Conservation (phyloP, 2,329 filamentous ascomycete genomes). For the Eurotiales sp. region DNA sequence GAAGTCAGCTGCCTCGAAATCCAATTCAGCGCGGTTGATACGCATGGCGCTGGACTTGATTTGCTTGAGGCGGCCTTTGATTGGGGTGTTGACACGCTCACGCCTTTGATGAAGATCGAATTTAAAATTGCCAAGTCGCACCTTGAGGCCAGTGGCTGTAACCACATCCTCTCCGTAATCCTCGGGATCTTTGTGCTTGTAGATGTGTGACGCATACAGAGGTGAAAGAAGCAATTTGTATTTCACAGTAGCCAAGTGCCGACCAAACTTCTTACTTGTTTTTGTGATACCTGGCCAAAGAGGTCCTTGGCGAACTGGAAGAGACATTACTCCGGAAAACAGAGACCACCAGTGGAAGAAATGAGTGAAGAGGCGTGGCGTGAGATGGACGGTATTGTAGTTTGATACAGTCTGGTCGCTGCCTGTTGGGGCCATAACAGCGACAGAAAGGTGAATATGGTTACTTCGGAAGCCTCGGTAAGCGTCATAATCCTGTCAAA, state of each 20-base stretch:
- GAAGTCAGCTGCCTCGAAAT: slow-evolving; percentile 86
- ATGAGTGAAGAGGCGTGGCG: slow-evolving; percentile 94
- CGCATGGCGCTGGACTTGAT: slow-evolving; percentile 88
- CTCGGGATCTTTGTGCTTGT: slow-evolving; percentile 95
- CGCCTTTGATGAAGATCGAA: slow-evolving; percentile 91
- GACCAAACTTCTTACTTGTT: slow-evolving; percentile 96
- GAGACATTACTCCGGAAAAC: slow-evolving; percentile 89
- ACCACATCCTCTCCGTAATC: slow-evolving; percentile 75
- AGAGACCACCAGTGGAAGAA: slow-evolving; percentile 98
- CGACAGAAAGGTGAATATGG: slow-evolving; percentile 92
- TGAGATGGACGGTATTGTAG: slow-evolving; percentile 95
- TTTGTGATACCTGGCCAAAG: slow-evolving; percentile 92
- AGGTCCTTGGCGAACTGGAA: slow-evolving; percentile 86
- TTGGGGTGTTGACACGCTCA: slow-evolving; percentile 82
- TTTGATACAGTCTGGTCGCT: slow-evolving; percentile 79
- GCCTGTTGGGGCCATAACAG: slow-evolving; percentile 79
- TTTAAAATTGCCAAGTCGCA: slow-evolving; percentile 94
- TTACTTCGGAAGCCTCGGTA: slow-evolving; percentile 94
- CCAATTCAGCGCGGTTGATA: slow-evolving; percentile 89
- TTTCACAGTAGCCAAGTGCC: slow-evolving; percentile 97
- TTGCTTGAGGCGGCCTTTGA: slow-evolving; percentile 70
- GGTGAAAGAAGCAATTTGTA: slow-evolving; percentile 91
- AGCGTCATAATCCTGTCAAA: slow-evolving; percentile 69
- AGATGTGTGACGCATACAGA: slow-evolving; percentile 91
- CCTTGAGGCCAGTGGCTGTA: slow-evolving; percentile 93